A percentile compares a stretch with the other conserved stretches of the same genome.
Evolutionary conservation across 2,329 filamentous ascomycete genomes (phyloP).

Genomic region (Colletotrichum noveboracense): DNA sequence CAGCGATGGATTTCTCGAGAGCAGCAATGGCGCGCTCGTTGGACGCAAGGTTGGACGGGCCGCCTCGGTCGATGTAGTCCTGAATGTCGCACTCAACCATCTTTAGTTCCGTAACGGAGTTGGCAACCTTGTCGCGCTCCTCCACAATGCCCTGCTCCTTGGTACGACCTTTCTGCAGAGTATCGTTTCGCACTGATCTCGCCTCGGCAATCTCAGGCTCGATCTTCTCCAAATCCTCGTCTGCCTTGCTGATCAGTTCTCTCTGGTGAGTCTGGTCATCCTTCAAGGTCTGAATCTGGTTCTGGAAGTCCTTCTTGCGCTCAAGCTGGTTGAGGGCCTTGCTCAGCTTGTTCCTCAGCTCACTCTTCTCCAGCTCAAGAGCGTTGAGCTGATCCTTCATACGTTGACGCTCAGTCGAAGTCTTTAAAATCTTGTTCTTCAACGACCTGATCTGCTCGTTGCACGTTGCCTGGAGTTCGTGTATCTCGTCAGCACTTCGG

Average conservation of each 20-base stretch:
- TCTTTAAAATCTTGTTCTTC: constrained; percentile 68
- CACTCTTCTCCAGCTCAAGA: constrained; percentile 79
- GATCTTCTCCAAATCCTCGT: constrained; percentile 76
- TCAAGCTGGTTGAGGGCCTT: constrained; percentile 77
- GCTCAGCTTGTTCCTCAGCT: constrained; percentile 75
- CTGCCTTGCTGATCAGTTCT: constrained; percentile 70
- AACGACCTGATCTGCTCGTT: constrained; percentile 70
- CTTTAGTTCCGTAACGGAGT: constrained; percentile 78
- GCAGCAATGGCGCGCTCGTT: constrained; percentile 72
- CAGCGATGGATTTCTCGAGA: constrained; percentile 70
- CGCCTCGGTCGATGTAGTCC: constrained; percentile 78
- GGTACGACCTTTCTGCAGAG: constrained; percentile 71
- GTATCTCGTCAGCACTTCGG: constrained; percentile 82
- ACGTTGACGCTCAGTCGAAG: constrained; percentile 75
- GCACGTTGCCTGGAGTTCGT: constrained; percentile 72
- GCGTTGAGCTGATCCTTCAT: constrained; percentile 69
- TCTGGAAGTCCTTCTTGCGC: constrained; percentile 74
- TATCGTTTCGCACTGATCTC: constrained; percentile 77
- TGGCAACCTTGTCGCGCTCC: constrained; percentile 73
- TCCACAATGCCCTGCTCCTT: constrained; percentile 76
- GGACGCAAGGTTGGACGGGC: constrained; percentile 71
- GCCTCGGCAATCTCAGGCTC: constrained; percentile 79
- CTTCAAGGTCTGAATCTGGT: constrained; percentile 76
- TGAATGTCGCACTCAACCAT: constrained; percentile 79
- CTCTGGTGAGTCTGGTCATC: constrained; percentile 72